Evolutionary conservation across 2,329 filamentous ascomycete species (phyloP), one percentile per base, ranked within the genome.

Genomic region (Cucurbitaria berberidis): DNA sequence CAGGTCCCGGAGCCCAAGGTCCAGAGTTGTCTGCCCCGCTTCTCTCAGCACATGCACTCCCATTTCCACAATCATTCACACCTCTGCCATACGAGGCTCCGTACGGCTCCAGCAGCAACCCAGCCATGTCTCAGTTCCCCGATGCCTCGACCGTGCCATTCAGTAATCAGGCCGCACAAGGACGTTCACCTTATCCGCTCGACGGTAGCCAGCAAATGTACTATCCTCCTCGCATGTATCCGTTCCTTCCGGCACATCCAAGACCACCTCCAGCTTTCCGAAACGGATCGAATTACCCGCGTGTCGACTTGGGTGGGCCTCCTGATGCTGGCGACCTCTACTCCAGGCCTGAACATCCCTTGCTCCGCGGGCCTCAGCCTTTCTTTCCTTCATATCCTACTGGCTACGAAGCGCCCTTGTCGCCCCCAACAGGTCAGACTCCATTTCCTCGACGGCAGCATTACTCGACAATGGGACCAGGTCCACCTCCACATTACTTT

Each of bases 1-100:
- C 63, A 32, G 42, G 43, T 34, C 38, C 60, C 39, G 62, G 53
- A 36, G 21, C 54, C 47, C 65, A 57, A 38, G 57, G 53, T 51
- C 51, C 63, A 52, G 64, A 64, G 35, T 45, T 60, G 29, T 47
- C 65, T 51, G 52, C 60, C 44, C 60, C 66, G 38, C 59, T 53
- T 47, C 54, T 55, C 41, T 51, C 56, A 30, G 32, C 51, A 29
- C 52, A 59, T 62, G 42, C 58, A 45, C 52, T 55, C 42, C 40
- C 55, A 10, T 53, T 62, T 32, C 44, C 42, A 52, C 57, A 57
- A 44, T 55, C 64, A 48, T 53, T 42, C 30, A 52, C 48, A 39
- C 41, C 43, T 47, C 45, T 53, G 29, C 29, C 16, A 11, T 61
- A 59, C 39, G 54, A 61, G 29, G 26, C 42, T 21, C 45, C 50